phyloP scores from a whole-genome alignment of 169 alveolate genomes.

The Eimeria tenella region DNA sequence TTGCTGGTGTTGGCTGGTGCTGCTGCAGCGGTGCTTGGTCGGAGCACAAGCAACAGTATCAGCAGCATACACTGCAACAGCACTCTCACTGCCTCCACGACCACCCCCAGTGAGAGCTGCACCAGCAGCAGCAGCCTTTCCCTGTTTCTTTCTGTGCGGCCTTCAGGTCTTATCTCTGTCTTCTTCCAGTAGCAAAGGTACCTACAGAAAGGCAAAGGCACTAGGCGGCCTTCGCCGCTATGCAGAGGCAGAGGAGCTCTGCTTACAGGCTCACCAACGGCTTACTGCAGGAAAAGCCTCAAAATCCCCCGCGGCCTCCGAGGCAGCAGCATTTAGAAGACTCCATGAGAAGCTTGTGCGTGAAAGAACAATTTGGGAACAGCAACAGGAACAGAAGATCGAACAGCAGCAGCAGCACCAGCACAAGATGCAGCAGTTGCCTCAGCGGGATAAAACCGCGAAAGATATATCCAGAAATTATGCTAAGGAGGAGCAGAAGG shows the following conservation, averaged over 20 bases:
- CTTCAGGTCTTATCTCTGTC: background rate
- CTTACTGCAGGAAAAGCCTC: background rate
- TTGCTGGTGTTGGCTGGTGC: background rate
- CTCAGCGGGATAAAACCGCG: background rate
- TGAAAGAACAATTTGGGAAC: background rate
- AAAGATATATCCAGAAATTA: too few species aligned
- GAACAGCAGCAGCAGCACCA: background rate
- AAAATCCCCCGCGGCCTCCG: background rate
- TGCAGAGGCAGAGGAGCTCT: background rate
- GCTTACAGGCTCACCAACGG: background rate
- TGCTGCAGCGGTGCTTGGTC: background rate
- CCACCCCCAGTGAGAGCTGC: background rate
- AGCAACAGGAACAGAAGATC: background rate
- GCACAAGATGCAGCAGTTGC: slow-evolving; percentile 1
- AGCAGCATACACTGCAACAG: background rate
- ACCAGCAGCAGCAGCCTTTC: background rate
- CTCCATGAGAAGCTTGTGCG: background rate
- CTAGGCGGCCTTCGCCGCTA: background rate
- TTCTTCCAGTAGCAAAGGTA: background rate
- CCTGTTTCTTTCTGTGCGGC: background rate
- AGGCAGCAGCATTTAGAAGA: background rate
- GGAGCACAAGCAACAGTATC: background rate
- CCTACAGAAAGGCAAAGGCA: slow-evolving; percentile 12
- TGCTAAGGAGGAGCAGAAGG: background rate
- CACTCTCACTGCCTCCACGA: too few species aligned